phyloP scores from a whole-genome alignment of 768 basidiomycete genomes.

The Tulasnella sp. region DNA sequence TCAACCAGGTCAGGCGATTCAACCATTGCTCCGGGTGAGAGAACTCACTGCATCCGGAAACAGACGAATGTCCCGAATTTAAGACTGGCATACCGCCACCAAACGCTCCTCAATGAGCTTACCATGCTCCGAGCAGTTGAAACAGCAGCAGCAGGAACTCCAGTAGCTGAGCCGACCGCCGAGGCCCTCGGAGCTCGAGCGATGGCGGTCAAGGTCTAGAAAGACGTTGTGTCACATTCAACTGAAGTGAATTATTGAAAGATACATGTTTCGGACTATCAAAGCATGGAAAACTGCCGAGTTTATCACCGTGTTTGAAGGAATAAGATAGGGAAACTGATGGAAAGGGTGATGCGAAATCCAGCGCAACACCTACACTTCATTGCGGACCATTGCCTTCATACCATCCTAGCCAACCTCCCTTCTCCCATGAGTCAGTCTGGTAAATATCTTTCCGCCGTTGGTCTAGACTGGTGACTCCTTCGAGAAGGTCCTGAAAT shows the following conservation, averaged over 20 bases:
- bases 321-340: not conserved
- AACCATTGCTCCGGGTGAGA: not conserved
- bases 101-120: constrained; percentile 79
- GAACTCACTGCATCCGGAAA: not conserved
- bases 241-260: not conserved
- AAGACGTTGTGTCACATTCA: not conserved
- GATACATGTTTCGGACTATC: not conserved
- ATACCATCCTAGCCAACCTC: constrained; percentile 41
- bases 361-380: not conserved
- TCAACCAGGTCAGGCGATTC: constrained; percentile 64
- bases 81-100: constrained; percentile 81
- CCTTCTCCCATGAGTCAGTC: constrained; percentile 47
- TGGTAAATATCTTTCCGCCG: constrained; percentile 42
- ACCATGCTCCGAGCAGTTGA: constrained; percentile 37
- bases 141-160: not conserved
- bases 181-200: not conserved
- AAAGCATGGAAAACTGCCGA: not conserved
- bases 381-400: constrained; percentile 2
- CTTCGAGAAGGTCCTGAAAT: constrained; percentile 44
- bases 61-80: constrained; percentile 97
- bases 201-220: not conserved
- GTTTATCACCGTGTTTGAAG: not conserved
- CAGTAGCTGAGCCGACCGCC: not conserved
- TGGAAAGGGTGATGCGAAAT: not conserved
- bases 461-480: constrained; percentile 42